phyloP scores from a whole-genome alignment of 75 land plant genomes.

The Pseudotsuga menziesii region DNA sequence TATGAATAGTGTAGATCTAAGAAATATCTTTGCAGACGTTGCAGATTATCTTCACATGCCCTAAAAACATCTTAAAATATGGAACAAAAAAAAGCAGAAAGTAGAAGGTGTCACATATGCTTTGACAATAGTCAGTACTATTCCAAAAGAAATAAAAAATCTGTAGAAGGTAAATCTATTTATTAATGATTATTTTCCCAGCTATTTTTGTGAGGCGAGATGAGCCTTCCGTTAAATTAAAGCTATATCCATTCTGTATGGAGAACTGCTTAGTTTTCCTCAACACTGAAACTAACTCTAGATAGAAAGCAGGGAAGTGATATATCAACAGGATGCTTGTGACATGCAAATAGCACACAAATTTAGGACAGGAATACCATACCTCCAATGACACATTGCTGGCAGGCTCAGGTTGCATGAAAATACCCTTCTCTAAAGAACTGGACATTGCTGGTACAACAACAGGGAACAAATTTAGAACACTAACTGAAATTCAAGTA shows the following conservation, averaged over 20 bases:
- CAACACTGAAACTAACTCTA: not conserved
- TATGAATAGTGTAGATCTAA: too few species aligned
- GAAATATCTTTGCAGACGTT: too few species aligned
- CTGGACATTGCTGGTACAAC: constrained; percentile 38
- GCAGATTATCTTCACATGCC: too few species aligned
- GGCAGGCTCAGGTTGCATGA: constrained; percentile 20
- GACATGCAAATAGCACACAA: not conserved
- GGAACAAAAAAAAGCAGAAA: too few species aligned
- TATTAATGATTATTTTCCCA: not conserved
- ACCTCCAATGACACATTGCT: constrained; percentile 45
- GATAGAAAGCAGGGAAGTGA: not conserved
- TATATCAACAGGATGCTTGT: not conserved
- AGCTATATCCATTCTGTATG: not conserved
- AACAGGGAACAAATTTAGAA: constrained; percentile 5
- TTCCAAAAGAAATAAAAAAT: too few species aligned
- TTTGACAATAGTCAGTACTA: too few species aligned
- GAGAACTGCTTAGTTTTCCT: not conserved
- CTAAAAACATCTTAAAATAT: too few species aligned
- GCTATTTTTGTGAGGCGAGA: not conserved
- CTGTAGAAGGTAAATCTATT: too few species aligned
- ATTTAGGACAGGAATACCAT: not conserved
- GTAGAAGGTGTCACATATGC: too few species aligned
- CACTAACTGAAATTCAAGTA: not conserved
- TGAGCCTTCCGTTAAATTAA: not conserved
- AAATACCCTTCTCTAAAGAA: constrained; percentile 44